Evolutionary conservation across 75 land plant species (phyloP).

Genomic region (Gnetum montanum): DNA sequence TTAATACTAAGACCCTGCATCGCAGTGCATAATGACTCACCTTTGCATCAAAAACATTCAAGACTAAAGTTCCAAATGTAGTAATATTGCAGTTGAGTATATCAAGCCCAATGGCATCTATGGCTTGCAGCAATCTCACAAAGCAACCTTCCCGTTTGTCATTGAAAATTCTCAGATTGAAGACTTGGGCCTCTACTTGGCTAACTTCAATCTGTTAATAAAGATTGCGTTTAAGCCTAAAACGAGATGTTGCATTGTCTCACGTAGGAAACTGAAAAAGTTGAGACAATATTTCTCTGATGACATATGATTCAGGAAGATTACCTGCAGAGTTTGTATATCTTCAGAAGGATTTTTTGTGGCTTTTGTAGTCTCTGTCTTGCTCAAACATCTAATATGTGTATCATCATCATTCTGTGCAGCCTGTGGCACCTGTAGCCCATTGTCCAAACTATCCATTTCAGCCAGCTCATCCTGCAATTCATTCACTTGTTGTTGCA

Average conservation of each 20-base stretch:
- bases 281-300: not conserved
- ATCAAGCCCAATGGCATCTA: constrained; percentile 58
- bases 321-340: constrained; percentile 36
- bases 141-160: constrained; percentile 64
- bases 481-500: constrained; percentile 78
- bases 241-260: no score
- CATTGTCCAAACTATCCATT: constrained; percentile 20
- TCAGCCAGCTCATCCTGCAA: constrained; percentile 71
- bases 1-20: not conserved
- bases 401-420: constrained; percentile 2
- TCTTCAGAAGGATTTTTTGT: constrained; percentile 20
- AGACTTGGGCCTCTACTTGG: constrained; percentile 39
- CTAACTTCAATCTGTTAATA: constrained; percentile 70
- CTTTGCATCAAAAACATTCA: constrained; percentile 67
- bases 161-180: constrained; percentile 47
- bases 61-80: constrained; percentile 50
- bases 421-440: constrained; percentile 10
- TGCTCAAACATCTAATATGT: constrained; percentile 16
- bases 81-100: constrained; percentile 74
- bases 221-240: no score
- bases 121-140: constrained; percentile 72
- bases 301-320: not conserved
- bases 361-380: constrained; percentile 11
- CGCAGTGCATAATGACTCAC: constrained; percentile 19
- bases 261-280: not conserved